A percentile compares a stretch with the other conserved stretches of the same genome.
phyloP scores from a whole-genome alignment of 75 land plant genomes.

The Sequoia sempervirens region DNA sequence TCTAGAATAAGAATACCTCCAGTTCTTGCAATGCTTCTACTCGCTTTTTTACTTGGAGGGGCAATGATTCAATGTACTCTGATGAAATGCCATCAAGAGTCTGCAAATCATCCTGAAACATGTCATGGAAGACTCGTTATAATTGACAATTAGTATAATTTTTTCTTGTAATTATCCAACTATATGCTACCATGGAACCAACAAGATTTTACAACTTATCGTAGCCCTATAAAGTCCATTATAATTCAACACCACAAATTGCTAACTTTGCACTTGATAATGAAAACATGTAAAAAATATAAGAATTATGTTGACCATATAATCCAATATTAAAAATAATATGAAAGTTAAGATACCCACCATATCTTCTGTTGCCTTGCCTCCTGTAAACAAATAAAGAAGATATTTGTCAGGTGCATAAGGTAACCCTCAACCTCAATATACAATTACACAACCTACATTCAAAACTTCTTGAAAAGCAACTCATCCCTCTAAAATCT shows the following conservation, averaged over 20 bases:
- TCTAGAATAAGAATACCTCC: slow-evolving; percentile 33
- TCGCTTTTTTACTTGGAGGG: slow-evolving; percentile 52
- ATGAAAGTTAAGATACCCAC: not conserved
- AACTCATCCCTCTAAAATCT: not conserved
- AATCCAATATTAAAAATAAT: not conserved
- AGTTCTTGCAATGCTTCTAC: slow-evolving; percentile 53
- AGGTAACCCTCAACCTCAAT: not conserved
- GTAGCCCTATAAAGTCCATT: not conserved
- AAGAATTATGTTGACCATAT: not conserved
- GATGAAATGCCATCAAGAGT: not conserved
- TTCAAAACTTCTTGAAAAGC: not conserved
- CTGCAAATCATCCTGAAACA: not conserved
- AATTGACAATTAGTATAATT: not conserved
- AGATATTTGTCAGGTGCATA: not conserved
- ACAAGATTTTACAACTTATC: not conserved
- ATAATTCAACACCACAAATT: not conserved
- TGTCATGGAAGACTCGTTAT: not conserved
- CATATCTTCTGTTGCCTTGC: not conserved
- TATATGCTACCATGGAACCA: not conserved
- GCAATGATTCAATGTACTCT: slow-evolving; percentile 26
- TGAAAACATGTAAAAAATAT: not conserved
- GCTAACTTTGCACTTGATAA: too few species aligned
- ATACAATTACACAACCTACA: not conserved
- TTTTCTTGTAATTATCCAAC: not conserved
- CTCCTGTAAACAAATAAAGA: not conserved